phyloP scores from a whole-genome alignment of 495 filamentous ascomycete genomes.

The Trypethelium eluteriae region DNA sequence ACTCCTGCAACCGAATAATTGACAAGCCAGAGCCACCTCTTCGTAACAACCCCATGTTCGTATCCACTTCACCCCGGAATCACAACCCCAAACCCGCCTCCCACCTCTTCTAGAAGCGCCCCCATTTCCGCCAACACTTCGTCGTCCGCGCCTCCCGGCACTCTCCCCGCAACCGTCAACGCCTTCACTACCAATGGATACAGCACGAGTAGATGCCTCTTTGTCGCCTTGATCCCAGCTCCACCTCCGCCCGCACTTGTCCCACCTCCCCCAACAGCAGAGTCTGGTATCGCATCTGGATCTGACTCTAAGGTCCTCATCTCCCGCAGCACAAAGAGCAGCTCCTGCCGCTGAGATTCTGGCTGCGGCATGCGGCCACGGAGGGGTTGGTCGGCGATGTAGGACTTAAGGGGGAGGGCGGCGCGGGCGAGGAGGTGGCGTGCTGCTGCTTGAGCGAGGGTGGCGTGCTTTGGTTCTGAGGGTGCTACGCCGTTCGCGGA shows the following conservation, averaged over 20 bases:
- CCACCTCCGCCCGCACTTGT: conserved; percentile 31
- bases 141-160: not conserved
- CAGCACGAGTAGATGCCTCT: conserved; percentile 71
- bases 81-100: not conserved
- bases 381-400: conserved; percentile 86
- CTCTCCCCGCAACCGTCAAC: conserved; percentile 53
- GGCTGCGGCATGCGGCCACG: conserved; percentile 90
- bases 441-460: conserved; percentile 67
- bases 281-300: conserved; percentile 60
- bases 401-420: conserved; percentile 68
- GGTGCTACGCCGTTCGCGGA: not conserved
- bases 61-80: not conserved
- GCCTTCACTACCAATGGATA: conserved; percentile 73
- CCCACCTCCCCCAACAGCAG: conserved; percentile 43
- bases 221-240: conserved; percentile 20
- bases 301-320: conserved; percentile 62
- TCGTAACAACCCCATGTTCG: not conserved
- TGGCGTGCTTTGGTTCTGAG: conserved; percentile 36
- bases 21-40: not conserved
- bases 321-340: conserved; percentile 60
- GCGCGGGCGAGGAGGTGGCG: conserved; percentile 79
- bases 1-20: not conserved
- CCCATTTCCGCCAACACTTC: conserved; percentile 1
- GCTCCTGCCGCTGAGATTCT: conserved; percentile 65
- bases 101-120: not conserved